Evolutionary conservation across 176 grass and related monocot species (phyloP).

Genomic region (Panicum miliaceum): DNA sequence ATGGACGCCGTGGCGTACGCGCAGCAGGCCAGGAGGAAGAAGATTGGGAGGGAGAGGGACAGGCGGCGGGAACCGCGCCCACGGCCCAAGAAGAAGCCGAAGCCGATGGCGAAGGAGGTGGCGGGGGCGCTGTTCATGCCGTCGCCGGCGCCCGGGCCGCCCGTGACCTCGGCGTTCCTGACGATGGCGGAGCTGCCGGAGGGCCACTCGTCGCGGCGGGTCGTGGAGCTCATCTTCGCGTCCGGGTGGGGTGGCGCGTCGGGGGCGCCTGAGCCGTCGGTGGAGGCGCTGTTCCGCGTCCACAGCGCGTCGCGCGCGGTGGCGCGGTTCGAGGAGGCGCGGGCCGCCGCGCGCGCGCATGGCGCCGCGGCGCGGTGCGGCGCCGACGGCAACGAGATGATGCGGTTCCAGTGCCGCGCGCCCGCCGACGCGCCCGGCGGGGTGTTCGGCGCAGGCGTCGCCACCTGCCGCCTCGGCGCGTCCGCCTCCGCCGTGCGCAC

Average conservation of each 20-base stretch:
- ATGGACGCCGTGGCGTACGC: constrained; percentile 42
- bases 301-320: constrained; percentile 56
- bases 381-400: constrained; percentile 79
- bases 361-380: constrained; percentile 57
- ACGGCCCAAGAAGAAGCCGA: constrained; percentile 62
- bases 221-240: constrained; percentile 74
- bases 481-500: constrained; percentile 51
- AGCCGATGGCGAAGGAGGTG: constrained; percentile 11
- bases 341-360: constrained; percentile 45
- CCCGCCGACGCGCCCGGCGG: not conserved
- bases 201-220: constrained; percentile 63
- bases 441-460: constrained; percentile 57
- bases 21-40: constrained; percentile 38
- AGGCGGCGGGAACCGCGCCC: constrained; percentile 7
- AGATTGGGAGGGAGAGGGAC: constrained; percentile 36
- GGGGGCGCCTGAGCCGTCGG: not conserved
- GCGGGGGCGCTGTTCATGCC: constrained; percentile 35
- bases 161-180: constrained; percentile 39
- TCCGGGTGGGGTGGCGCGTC: constrained; percentile 47
- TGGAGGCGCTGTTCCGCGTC: constrained; percentile 69
- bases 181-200: constrained; percentile 58
- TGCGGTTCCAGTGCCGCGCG: constrained; percentile 61
- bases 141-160: not conserved
- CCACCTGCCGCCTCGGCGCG: constrained; percentile 43
- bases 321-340: constrained; percentile 65